Base-by-base conservation (phyloP, 2,329 filamentous ascomycete species). In the Stachybotrys chartarum region DNA sequence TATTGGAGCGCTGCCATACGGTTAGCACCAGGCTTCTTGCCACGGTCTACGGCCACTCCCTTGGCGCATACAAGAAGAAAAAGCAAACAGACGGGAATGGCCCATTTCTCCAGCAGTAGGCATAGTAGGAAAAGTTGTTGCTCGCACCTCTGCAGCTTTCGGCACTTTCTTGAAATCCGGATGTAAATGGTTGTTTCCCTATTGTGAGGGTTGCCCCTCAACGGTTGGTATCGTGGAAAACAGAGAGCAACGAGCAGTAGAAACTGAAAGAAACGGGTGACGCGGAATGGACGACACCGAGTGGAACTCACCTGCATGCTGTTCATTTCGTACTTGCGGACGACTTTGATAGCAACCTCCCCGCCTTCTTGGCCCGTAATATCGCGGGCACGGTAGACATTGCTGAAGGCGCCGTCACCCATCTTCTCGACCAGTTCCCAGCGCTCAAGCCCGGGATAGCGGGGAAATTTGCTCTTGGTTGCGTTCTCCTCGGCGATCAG, bases 261-360 rank as follows among this genome's bases (percentile, higher is more conserved):
- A 59, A 58, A 62, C 55, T 56, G 49, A 60, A 65, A 39, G 57
- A 63, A 57, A 64, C 58, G 59, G 60, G 60, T 58, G 53, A 58
- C 55, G 56, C 54, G 49, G 58, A 64, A 60, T 57, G 31, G 61
- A 59, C 60, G 55, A 59, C 60, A 60, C 61, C 58, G 58, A 31
- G 45, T 53, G 50, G 16, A 56, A 87, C 91, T 83, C 83, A 99
- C 94, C 91, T 97, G 94, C 79, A 88, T 91, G 62, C 87, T 92
- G 76, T 96, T 97, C 90, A 99, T 97, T 75, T 99, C 94, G 71
- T 91, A 97, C 76, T 97, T 97, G 68, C 94, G 88, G 60, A 99
- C 94, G 53, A 99, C 94, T 74, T 99, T 99, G 80, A 99, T 97
- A 64, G 93, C 94, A 39, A 94, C 91, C 69, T 97, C 87, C 4